A percentile compares a stretch with the other conserved stretches of the same genome.
These are phyloP conservation scores for Schrenkiella parvula DNA, from an alignment of 345 rosid species.

Conservation along the genomic window DNA sequence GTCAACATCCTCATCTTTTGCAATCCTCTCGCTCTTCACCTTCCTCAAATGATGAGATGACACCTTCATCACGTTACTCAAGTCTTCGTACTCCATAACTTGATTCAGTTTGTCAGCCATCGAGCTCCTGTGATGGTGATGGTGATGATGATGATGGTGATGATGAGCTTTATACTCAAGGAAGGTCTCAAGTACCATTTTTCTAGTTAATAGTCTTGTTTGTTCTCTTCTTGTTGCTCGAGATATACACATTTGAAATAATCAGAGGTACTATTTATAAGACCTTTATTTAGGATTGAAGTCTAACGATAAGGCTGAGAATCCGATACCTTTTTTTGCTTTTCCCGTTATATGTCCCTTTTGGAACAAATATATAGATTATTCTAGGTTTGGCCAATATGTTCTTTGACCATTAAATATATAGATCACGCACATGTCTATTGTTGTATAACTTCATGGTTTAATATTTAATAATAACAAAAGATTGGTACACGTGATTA, in stretches of 20 bases:
- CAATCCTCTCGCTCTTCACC: slow-evolving; percentile 14
- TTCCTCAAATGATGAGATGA: slow-evolving; percentile 17
- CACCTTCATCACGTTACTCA: neutral
- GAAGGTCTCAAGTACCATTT: neutral
- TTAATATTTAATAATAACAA: neutral
- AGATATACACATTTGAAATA: slow-evolving; percentile 1
- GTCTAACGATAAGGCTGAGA: slow-evolving; percentile 11
- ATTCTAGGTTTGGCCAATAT: slow-evolving; percentile 7
- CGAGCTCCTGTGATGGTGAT: neutral
- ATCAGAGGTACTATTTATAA: neutral
- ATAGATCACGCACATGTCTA: neutral
- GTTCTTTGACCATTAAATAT: neutral
- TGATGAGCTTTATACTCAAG: neutral
- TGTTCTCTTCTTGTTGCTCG: neutral
- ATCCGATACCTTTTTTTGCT: slow-evolving; percentile 20
- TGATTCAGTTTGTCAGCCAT: slow-evolving; percentile 9
- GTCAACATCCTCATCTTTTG: slow-evolving; percentile 35
- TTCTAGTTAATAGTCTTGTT: neutral
- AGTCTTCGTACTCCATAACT: slow-evolving; percentile 12
- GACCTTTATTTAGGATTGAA: neutral
- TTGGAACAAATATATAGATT: neutral
- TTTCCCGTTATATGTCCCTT: neutral
- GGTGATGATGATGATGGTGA: neutral
- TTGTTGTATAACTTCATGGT: neutral
- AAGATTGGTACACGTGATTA: neutral